Conservation (phyloP, 2,329 filamentous ascomycete species). For the Apiospora malaysiana region DNA sequence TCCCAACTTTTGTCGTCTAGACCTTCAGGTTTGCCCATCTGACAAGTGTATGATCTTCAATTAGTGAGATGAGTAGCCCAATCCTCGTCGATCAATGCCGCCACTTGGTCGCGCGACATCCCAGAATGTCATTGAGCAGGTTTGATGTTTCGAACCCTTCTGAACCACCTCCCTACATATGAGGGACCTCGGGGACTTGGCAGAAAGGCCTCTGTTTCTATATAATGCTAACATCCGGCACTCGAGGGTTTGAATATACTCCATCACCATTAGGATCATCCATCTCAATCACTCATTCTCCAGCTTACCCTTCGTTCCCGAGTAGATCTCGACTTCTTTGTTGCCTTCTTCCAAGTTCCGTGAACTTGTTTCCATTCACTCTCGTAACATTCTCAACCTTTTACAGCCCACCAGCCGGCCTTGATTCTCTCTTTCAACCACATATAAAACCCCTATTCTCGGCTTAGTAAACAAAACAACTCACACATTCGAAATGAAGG, state of each 20-base stretch:
- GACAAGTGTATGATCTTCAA: conserved; percentile 16
- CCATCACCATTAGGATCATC: background rate
- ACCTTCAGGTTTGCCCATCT: conserved; percentile 4
- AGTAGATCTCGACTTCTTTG: conserved; percentile 21
- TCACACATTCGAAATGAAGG: conserved; percentile 31
- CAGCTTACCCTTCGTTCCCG: conserved; percentile 18
- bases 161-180: conserved; percentile 8
- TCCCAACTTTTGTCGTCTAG: conserved; percentile 4
- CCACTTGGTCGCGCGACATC: background rate
- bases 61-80: conserved; percentile 16
- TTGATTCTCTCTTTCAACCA: conserved; percentile 16
- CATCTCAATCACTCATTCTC: conserved; percentile 19
- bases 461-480: background rate
- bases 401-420: conserved; percentile 20
- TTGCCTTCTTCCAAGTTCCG: conserved; percentile 27
- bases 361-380: conserved; percentile 29
- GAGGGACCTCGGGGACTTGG: background rate
- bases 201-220: background rate
- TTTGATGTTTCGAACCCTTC: conserved; percentile 17
- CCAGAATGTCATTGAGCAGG: background rate
- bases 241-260: background rate
- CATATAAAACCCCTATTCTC: background rate
- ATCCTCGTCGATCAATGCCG: conserved; percentile 13
- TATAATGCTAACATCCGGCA: background rate
- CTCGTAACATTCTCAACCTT: conserved; percentile 24